Conservation (phyloP, 805 yeast genomes). For the Pichia thaimueangensis region DNA sequence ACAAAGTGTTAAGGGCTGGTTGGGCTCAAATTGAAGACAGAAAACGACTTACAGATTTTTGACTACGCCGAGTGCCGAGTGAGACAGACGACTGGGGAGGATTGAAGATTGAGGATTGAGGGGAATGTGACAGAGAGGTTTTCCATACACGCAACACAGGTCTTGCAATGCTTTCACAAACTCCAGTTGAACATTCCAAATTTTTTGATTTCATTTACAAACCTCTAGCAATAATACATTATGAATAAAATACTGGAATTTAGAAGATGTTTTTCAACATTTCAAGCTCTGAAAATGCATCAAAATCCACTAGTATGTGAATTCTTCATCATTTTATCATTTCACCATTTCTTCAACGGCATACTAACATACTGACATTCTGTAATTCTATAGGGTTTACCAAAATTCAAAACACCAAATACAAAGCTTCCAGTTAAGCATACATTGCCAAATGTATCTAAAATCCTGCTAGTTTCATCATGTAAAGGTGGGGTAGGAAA, state of each 20-base stretch:
- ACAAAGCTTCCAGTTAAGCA: conserved; percentile 49
- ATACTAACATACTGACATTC: conserved; percentile 7
- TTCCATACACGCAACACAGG: too few relatives aligned
- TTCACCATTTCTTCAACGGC: neutral
- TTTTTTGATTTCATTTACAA: too few relatives aligned
- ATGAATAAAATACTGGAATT: neutral
- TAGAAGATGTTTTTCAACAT: neutral
- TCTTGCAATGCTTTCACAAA: too few relatives aligned
- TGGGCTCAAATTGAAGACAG: too few relatives aligned
- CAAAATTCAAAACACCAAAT: conserved; percentile 36
- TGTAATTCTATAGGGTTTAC: conserved; percentile 42
- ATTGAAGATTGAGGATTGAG: too few relatives aligned
- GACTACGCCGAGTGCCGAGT: too few relatives aligned
- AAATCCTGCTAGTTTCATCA: conserved; percentile 60
- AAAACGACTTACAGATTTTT: too few relatives aligned
- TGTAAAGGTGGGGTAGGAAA: conserved; percentile 84
- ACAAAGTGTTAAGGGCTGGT: too few relatives aligned
- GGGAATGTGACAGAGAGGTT: too few relatives aligned
- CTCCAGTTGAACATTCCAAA: too few relatives aligned
- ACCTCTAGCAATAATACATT: too few relatives aligned
- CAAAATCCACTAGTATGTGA: conserved; percentile 2
- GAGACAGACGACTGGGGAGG: too few relatives aligned
- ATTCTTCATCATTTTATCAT: neutral
- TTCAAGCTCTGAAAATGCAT: neutral
- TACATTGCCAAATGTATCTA: conserved; percentile 53